These are phyloP conservation scores for Teratosphaeria epicoccoides DNA, from an alignment of 2,329 filamentous ascomycete genomes.

Conservation along the genomic window DNA sequence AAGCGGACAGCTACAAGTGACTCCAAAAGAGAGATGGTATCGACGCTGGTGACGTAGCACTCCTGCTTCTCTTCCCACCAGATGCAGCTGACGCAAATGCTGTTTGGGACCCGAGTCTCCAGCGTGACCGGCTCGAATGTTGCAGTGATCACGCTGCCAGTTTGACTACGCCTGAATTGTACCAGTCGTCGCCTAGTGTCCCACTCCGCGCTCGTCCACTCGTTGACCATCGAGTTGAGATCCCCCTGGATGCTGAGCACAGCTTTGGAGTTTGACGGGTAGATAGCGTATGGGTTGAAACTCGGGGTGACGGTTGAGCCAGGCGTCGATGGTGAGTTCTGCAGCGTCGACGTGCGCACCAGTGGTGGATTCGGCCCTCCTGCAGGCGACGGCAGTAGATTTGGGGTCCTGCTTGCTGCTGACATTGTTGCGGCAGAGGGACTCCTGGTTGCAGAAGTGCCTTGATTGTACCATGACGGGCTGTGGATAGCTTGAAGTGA, in stretches of 20 bases:
- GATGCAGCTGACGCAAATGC: conserved; percentile 94
- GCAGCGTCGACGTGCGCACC: conserved; percentile 57
- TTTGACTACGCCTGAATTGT: conserved; percentile 73
- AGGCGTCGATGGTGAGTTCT: conserved; percentile 42
- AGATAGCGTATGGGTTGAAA: conserved; percentile 72
- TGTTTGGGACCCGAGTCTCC: conserved; percentile 69
- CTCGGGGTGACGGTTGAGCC: conserved; percentile 31
- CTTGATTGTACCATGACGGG: conserved; percentile 24
- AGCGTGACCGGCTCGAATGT: conserved; percentile 69
- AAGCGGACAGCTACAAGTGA: conserved; percentile 78
- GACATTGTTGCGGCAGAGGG: conserved; percentile 19
- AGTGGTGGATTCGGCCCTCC: conserved; percentile 45
- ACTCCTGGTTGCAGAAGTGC: conserved; percentile 14
- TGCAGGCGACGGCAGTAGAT: conserved; percentile 36
- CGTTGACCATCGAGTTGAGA: conserved; percentile 68
- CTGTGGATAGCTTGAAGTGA: conserved; percentile 25
- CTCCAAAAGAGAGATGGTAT: conserved; percentile 91
- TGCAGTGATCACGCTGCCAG: conserved; percentile 68
- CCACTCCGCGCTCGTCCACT: conserved; percentile 76
- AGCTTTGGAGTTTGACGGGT: conserved; percentile 62
- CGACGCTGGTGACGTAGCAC: conserved; percentile 90
- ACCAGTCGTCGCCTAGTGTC: conserved; percentile 73
- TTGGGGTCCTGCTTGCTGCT: conserved; percentile 15
- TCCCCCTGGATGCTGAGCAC: conserved; percentile 76
- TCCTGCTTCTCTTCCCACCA: conserved; percentile 88